Conservation (phyloP, 2,329 filamentous ascomycete species). For the Beauveria sp. region DNA sequence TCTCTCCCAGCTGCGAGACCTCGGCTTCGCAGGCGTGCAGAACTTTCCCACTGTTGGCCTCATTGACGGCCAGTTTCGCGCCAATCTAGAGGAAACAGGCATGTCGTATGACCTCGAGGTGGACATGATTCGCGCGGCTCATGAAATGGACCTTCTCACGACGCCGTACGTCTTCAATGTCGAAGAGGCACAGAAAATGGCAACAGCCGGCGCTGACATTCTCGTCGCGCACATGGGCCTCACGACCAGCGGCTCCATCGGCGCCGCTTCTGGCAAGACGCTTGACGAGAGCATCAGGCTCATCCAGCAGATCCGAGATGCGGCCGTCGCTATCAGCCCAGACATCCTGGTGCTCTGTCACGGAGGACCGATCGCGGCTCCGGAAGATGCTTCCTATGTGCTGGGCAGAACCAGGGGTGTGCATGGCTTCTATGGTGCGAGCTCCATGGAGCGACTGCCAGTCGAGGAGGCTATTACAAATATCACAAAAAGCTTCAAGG, state of each 20-base stretch:
- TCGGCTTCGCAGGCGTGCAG: slow-evolving; percentile 63
- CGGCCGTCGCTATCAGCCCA: slow-evolving; percentile 44
- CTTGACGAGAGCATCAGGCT: slow-evolving; percentile 56
- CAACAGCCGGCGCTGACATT: slow-evolving; percentile 56
- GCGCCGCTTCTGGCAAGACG: slow-evolving; percentile 51
- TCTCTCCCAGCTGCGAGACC: slow-evolving; percentile 48
- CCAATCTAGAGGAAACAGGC: slow-evolving; percentile 62
- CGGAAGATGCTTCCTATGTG: slow-evolving; percentile 56
- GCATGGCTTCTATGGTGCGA: slow-evolving; percentile 67
- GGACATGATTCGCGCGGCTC: slow-evolving; percentile 55
- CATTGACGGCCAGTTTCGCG: slow-evolving; percentile 60
- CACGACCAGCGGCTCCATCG: slow-evolving; percentile 57
- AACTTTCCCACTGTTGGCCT: slow-evolving; percentile 69
- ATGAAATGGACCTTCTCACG: slow-evolving; percentile 53
- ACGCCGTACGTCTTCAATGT: slow-evolving; percentile 63
- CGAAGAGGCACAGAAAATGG: slow-evolving; percentile 55
- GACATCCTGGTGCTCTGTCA: slow-evolving; percentile 63
- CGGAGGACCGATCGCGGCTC: slow-evolving; percentile 59
- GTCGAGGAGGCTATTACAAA: slow-evolving; percentile 57
- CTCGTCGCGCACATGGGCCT: slow-evolving; percentile 63
- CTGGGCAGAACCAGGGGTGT: slow-evolving; percentile 52
- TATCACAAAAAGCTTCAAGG: slow-evolving; percentile 24
- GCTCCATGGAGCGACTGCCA: slow-evolving; percentile 61
- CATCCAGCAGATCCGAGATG: slow-evolving; percentile 58
- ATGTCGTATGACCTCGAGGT: slow-evolving; percentile 64